Percentiles rank a stretch among this genome's conserved stretches.
These are phyloP conservation scores for Scenedesmus sp. DNA, from an alignment of 163 green algal genomes.

Conservation along the genomic window DNA sequence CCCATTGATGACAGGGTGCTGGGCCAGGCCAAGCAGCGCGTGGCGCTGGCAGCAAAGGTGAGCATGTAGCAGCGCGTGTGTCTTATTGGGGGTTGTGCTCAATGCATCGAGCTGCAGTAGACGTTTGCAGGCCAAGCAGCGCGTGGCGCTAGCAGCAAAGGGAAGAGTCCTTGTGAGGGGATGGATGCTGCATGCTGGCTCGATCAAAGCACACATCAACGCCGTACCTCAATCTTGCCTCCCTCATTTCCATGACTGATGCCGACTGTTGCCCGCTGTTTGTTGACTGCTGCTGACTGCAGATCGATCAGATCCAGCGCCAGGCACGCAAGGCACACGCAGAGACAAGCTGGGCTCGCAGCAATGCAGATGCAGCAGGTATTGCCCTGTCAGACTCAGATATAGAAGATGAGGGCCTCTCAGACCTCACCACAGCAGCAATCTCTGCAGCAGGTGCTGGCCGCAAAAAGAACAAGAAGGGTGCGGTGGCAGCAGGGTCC, in stretches of 20 bases:
- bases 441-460: slow-evolving; percentile 18
- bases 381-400: slow-evolving; percentile 49
- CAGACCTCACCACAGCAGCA: slow-evolving; percentile 3
- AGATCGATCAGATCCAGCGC: slow-evolving; percentile 82
- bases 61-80: neutral
- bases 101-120: neutral
- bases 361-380: slow-evolving; percentile 55
- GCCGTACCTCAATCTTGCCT: no score
- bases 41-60: slow-evolving; percentile 41
- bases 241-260: no score
- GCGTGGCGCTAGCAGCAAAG: neutral
- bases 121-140: neutral
- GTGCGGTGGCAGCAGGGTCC: neutral
- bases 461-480: slow-evolving; percentile 3
- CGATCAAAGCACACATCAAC: no score
- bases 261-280: no score
- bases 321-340: slow-evolving; percentile 73
- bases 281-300: neutral
- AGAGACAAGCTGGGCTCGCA: slow-evolving; percentile 71
- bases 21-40: slow-evolving; percentile 35
- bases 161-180: neutral
- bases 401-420: slow-evolving; percentile 22
- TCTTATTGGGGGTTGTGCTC: no score
- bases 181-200: no score
- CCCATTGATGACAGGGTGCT: slow-evolving; percentile 62